A percentile compares a stretch with the other conserved stretches of the same genome.
Evolutionary conservation across 2,329 filamentous ascomycete species (phyloP).

Genomic region (Epichloe hybrida): DNA sequence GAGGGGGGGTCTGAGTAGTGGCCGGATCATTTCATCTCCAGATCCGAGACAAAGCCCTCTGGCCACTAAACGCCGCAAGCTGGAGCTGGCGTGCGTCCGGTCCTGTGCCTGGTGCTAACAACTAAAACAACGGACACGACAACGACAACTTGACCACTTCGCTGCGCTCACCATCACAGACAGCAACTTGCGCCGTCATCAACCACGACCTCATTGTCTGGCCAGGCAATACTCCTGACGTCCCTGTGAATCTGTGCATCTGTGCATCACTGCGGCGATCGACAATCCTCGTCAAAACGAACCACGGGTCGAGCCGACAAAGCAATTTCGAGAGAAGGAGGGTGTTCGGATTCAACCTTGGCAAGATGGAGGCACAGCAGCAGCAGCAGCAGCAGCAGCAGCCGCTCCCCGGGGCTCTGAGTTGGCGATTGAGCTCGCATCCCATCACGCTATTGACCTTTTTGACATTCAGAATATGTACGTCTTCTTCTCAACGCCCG

Average conservation of each 20-base stretch:
- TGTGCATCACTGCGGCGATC: neutral
- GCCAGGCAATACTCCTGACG: neutral
- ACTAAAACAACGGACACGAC: neutral
- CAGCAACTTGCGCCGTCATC: neutral
- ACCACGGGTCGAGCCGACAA: neutral
- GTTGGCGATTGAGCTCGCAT: constrained; percentile 92
- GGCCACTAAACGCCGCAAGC: neutral
- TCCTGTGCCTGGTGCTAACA: neutral
- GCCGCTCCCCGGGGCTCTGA: constrained; percentile 45
- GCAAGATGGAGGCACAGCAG: constrained; percentile 25
- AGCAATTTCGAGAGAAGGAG: neutral
- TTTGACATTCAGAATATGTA: constrained; percentile 79
- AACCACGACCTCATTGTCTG: neutral
- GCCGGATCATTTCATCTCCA: constrained; percentile 11
- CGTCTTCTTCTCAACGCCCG: constrained; percentile 17
- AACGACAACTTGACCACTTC: neutral
- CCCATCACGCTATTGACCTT: constrained; percentile 84
- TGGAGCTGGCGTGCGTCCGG: neutral
- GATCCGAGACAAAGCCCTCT: neutral
- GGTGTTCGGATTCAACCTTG: neutral
- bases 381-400: constrained; percentile 30
- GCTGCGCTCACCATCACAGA: neutral
- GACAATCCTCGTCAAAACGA: neutral
- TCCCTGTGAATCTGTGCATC: neutral
- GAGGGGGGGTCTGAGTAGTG: neutral